Base-by-base conservation (phyloP, 2,329 filamentous ascomycete genomes). In the Cercospora nicotianae region DNA sequence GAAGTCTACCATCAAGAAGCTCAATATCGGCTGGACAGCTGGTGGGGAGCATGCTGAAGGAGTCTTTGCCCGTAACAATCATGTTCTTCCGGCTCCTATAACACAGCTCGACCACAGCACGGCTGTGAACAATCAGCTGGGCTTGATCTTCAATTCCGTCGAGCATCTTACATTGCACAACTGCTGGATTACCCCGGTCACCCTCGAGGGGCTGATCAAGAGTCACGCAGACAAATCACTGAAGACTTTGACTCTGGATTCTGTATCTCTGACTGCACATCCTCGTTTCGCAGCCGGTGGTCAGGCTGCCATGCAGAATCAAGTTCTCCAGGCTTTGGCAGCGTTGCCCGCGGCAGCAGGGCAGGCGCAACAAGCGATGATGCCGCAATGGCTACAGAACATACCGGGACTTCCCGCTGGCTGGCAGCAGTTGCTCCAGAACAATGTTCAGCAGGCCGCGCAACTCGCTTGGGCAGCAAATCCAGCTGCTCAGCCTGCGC, bases 31-130 rank as follows among this genome's bases (percentile, higher is more conserved):
- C 67, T 92, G 88, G 86, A 80, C 86, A 5, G 87, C 86, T 63
- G 89, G 90, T 55, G 90, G 90, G 30, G 90, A 92, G 78, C 85
- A 89, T 70, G 88, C 87, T 2, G 80, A 85, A 18, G 89, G 89
- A 26, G 78, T 86, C 2, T 85, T 84, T 70, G 87, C 88, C 36
- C 84, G 90, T 28, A 90, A 90, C 72, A 82, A 83, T 65, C 83
- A 88, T 72, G 77, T 92, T 33, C 79, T 92, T 18, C 88, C 89
- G 0, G 87, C 87, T 8, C 90, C 89, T 1, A 78, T 89, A 67
- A 73, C 83, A 7, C 63, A 64, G 39, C 69, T 72, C 10, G 73
- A 73, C n/a, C 66, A 75, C 23, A 66, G 65, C 53, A 72, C 62
- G 28, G 58, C 70, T 2, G 65, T 62, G 55, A 69, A 60, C 39